These are phyloP conservation scores for Penicillium sp. DNA, from an alignment of 2,329 filamentous ascomycete genomes.

Conservation along the genomic window DNA sequence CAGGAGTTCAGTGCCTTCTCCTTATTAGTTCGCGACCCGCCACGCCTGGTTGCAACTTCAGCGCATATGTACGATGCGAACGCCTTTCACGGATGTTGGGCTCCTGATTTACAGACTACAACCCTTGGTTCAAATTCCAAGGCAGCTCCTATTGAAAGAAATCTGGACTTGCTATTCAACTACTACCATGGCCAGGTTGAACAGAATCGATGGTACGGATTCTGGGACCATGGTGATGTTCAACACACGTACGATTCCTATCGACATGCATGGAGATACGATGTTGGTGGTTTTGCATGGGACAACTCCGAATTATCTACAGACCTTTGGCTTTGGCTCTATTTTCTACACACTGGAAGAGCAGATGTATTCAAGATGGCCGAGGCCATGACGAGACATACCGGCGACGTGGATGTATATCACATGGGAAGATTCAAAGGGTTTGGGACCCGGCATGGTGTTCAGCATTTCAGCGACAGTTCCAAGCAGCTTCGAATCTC, in stretches of 20 bases:
- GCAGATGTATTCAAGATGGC: slow-evolving; percentile 59
- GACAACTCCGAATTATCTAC: slow-evolving; percentile 64
- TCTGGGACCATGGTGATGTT: slow-evolving; percentile 62
- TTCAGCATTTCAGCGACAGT: slow-evolving; percentile 62
- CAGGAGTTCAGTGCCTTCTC: slow-evolving; percentile 48
- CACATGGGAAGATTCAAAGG: slow-evolving; percentile 59
- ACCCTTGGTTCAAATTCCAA: slow-evolving; percentile 20
- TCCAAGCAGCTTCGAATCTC: slow-evolving; percentile 63
- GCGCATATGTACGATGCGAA: slow-evolving; percentile 53
- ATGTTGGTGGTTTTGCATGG: slow-evolving; percentile 64
- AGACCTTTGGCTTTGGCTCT: slow-evolving; percentile 62
- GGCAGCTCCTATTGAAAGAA: slow-evolving; percentile 47
- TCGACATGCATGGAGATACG: slow-evolving; percentile 62
- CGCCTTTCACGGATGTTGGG: slow-evolving; percentile 58
- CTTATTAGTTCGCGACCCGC: slow-evolving; percentile 51
- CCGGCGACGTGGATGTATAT: slow-evolving; percentile 62
- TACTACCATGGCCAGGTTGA: slow-evolving; percentile 58
- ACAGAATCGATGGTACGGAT: slow-evolving; percentile 62
- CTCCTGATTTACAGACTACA: slow-evolving; percentile 31
- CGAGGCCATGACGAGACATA: slow-evolving; percentile 59
- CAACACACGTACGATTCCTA: slow-evolving; percentile 62
- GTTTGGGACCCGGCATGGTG: slow-evolving; percentile 61
- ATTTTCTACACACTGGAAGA: slow-evolving; percentile 60
- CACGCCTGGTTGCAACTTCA: slow-evolving; percentile 50
- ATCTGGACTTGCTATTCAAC: slow-evolving; percentile 56